These are phyloP conservation scores for Maudiozyma pseudohumilis DNA, from an alignment of 805 yeast species.

Conservation along the genomic window DNA sequence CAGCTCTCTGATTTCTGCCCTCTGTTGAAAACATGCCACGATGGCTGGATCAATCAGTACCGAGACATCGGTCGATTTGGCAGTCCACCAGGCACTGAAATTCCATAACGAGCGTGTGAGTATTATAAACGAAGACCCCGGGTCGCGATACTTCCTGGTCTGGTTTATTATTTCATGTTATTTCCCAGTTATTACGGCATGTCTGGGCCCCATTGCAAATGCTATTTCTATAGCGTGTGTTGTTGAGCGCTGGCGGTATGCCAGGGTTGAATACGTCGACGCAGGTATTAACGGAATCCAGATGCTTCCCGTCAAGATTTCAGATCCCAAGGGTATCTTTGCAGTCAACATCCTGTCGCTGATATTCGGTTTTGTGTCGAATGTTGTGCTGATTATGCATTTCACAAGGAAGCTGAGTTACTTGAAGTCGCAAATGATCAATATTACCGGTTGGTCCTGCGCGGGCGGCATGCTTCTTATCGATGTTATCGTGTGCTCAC, in stretches of 20 bases:
- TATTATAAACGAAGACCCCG: conserved; percentile 22
- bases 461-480: conserved; percentile 47
- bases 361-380: conserved; percentile 56
- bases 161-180: conserved; percentile 65
- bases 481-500: conserved; percentile 25
- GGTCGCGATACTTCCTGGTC: conserved; percentile 15
- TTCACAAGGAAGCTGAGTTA: conserved; percentile 52
- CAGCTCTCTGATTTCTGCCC: no score
- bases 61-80: conserved; percentile 1
- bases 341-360: conserved; percentile 55
- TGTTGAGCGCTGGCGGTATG: conserved; percentile 54
- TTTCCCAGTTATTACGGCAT: conserved; percentile 68
- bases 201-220: conserved; percentile 71
- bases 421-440: conserved; percentile 48
- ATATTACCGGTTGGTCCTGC: conserved; percentile 53
- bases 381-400: conserved; percentile 58
- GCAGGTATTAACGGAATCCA: conserved; percentile 2
- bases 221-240: conserved; percentile 64
- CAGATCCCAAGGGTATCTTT: conserved; percentile 36
- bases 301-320: conserved; percentile 8
- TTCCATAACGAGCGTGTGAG: conserved; percentile 21
- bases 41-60: conserved; percentile 1
- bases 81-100: conserved; percentile 8
- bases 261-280: not conserved
- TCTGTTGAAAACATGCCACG: conserved; percentile 6